phyloP scores from a whole-genome alignment of 208 protist species.

The Leptomonas seymouri region DNA sequence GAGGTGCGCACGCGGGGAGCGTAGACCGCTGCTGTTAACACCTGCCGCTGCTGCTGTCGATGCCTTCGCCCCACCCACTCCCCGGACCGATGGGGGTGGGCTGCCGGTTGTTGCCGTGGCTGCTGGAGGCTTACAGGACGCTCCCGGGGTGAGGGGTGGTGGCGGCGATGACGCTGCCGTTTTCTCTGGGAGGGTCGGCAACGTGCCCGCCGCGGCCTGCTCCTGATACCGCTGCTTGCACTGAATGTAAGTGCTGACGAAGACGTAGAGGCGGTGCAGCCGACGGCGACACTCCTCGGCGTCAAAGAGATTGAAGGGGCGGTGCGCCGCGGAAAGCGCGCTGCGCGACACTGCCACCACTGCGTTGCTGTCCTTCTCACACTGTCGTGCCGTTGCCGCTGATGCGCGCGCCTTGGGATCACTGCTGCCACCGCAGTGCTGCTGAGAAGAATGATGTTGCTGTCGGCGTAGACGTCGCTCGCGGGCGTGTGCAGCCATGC shows the following conservation, averaged over 20 bases:
- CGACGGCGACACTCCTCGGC: conserved; percentile 60
- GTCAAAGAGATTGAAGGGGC: conserved; percentile 56
- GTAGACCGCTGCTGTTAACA: background rate
- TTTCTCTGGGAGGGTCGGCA: conserved; percentile 7
- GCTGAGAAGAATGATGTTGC: background rate
- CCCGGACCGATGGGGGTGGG: background rate
- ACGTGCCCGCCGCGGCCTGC: conserved; percentile 20
- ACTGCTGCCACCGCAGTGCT: background rate
- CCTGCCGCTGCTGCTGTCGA: background rate
- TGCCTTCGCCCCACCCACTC: background rate
- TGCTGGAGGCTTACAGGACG: background rate
- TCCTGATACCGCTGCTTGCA: conserved; percentile 28
- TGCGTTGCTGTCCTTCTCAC: background rate
- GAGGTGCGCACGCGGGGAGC: background rate
- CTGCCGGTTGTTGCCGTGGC: conserved; percentile 1
- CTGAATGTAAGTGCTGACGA: conserved; percentile 41
- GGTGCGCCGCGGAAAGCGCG: conserved; percentile 17
- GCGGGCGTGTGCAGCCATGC: conserved; percentile 1
- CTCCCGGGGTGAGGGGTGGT: background rate
- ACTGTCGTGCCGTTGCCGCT: background rate
- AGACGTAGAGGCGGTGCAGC: conserved; percentile 54
- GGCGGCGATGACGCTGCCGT: background rate
- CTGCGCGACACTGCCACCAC: conserved; percentile 1
- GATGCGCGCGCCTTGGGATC: background rate
- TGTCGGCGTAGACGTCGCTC: conserved; percentile 2